These are phyloP conservation scores for Fonsecaea pedrosoi DNA, from an alignment of 2,329 filamentous ascomycete species.

Conservation along the genomic window DNA sequence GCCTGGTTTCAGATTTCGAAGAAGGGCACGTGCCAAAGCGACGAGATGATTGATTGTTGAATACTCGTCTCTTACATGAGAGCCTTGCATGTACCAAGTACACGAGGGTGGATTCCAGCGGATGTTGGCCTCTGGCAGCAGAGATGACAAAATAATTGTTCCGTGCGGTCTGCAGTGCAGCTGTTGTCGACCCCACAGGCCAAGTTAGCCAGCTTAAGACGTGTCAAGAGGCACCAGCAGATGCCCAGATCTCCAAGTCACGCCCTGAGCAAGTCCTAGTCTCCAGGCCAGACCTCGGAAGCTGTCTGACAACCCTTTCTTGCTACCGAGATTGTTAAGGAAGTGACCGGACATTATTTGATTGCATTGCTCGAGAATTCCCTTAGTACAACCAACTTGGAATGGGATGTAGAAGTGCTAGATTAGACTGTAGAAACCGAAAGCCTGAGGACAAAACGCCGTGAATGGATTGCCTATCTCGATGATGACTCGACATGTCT, in stretches of 20 bases:
- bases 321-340: neutral
- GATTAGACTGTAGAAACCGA: conserved; percentile 26
- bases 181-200: neutral
- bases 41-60: conserved; percentile 17
- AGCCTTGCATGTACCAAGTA: too few species aligned
- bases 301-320: neutral
- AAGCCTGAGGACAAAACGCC: conserved; percentile 35
- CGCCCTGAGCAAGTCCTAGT: neutral
- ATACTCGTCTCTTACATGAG: neutral
- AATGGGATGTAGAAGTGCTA: conserved; percentile 12
- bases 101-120: neutral
- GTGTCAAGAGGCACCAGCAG: neutral
- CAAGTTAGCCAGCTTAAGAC: neutral
- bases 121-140: too few species aligned
- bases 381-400: conserved; percentile 22
- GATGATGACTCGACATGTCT: conserved; percentile 36
- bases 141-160: neutral
- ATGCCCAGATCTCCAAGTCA: neutral
- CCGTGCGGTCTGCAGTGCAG: neutral
- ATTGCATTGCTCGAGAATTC: conserved; percentile 17
- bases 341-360: conserved; percentile 5
- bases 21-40: conserved; percentile 23
- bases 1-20: conserved; percentile 1
- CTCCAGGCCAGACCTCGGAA: neutral
- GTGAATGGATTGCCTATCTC: conserved; percentile 39